Evolutionary conservation across 2,329 filamentous ascomycete species (phyloP), one percentile per base, ranked within the genome.

Genomic region (Septoria linicola): DNA sequence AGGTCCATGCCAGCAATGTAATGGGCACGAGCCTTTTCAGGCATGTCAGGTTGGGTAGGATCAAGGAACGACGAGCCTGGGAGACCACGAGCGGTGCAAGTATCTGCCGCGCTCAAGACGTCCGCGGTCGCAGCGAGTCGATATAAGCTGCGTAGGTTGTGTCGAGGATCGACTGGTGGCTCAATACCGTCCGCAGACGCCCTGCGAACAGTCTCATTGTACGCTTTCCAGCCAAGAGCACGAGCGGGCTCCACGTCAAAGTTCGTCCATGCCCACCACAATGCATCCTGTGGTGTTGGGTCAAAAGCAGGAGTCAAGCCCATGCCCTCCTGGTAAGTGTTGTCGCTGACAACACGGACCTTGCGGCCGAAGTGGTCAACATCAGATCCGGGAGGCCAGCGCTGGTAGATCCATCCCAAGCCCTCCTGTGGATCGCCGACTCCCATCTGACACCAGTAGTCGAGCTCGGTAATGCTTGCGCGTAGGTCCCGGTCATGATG

Each of bases 361-460:
- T 78, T 79, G 48, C 87, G 77, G 1, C 87, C 85, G 37, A 84
- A 69, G 45, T 80, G 74, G 61, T 92, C 84, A 2, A 84, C 64
- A 63, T 92, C 87, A 19, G 77, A 77, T 0, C 87, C 87, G 37
- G 78, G 80, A 7, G 88, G 87, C 83, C 85, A 92, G 50, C 85
- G 80, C 41, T 85, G 82, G 60, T 87, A 84, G 62, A 95, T 88
- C 92, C 95, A 99, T 62, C 92, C 88, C 37, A 95, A 80, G 0
- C 93, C 92, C 16, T 88, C 87, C 60, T 87, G 87, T n/a, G 82
- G 77, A 66, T 96, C 93, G 4, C 93, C 95, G 8, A 99, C 83
- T 0, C 87, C 89, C 71, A 97, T 90, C 68, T 99, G 93, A 67
- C 95, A 99, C 92, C 92, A 99, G 66, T 95, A 93, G 66, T 95